phyloP scores from a whole-genome alignment of 352 stramenopile genomes.

The Globisporangium echinulatum region DNA sequence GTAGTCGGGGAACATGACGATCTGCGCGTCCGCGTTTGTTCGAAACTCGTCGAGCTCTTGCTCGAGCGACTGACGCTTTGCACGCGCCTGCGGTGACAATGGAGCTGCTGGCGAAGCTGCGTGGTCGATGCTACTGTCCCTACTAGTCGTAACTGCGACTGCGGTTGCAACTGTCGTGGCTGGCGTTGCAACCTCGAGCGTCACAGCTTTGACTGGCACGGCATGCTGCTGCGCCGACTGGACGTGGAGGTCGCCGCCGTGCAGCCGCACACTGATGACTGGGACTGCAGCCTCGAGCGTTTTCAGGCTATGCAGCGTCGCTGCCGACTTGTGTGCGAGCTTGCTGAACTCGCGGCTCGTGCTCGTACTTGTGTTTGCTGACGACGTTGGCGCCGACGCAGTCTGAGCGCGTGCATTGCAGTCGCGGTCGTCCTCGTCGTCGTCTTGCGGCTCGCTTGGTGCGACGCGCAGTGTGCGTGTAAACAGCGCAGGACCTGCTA shows the following conservation, averaged over 20 bases:
- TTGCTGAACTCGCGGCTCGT: slow-evolving; percentile 1
- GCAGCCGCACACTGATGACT: slow-evolving; percentile 6
- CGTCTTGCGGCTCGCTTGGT: slow-evolving; percentile 6
- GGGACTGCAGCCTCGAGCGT: not conserved
- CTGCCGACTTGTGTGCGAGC: not conserved
- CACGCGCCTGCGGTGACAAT: not conserved
- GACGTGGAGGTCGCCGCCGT: slow-evolving; percentile 9
- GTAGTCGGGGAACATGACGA: slow-evolving; percentile 67
- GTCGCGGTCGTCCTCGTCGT: not conserved
- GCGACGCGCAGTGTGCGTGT: slow-evolving; percentile 4
- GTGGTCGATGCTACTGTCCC: not conserved
- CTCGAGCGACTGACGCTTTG: slow-evolving; percentile 34
- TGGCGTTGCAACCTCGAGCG: not conserved
- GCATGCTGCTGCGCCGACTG: not conserved
- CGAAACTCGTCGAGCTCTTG: slow-evolving; percentile 64
- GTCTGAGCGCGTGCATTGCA: not conserved
- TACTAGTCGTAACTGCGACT: too few relatives aligned
- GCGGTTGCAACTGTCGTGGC: not conserved
- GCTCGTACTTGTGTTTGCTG: not conserved
- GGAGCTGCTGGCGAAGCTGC: not conserved
- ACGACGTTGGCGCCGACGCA: not conserved
- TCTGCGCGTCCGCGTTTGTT: slow-evolving; percentile 31
- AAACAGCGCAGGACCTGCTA: slow-evolving; percentile 1
- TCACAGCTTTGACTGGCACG: not conserved
- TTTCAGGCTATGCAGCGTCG: slow-evolving; percentile 2